Conservation (phyloP, 345 rosid species). For the Clausena lansium region DNA sequence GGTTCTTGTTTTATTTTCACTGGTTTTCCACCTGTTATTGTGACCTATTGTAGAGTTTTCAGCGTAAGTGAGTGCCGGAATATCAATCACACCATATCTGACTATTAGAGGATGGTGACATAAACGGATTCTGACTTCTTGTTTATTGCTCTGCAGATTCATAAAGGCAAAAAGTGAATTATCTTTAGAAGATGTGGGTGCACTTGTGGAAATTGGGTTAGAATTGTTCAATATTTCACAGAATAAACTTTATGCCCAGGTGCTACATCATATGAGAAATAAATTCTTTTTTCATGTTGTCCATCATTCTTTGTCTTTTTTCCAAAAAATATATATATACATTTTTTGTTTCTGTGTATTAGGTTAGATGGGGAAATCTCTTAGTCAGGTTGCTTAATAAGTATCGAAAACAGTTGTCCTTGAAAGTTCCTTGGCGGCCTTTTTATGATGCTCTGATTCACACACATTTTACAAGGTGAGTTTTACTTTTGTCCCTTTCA, state of each 20-base stretch:
- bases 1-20: neutral
- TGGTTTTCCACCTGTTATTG: neutral
- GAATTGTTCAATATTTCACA: conserved; percentile 68
- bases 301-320: conserved; percentile 13
- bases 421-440: conserved; percentile 88
- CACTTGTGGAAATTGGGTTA: conserved; percentile 66
- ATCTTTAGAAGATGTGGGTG: conserved; percentile 66
- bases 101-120: neutral
- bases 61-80: neutral
- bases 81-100: neutral
- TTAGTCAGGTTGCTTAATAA: conserved; percentile 76
- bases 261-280: conserved; percentile 21
- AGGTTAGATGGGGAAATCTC: conserved; percentile 97
- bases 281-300: conserved; percentile 15
- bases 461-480: conserved; percentile 88
- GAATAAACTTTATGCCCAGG: conserved; percentile 86
- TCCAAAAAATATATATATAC: neutral
- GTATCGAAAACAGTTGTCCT: conserved; percentile 67
- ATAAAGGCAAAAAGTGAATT: conserved; percentile 91
- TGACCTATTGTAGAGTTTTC: neutral
- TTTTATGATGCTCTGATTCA: conserved; percentile 80
- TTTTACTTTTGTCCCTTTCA: neutral
- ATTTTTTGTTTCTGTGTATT: conserved; percentile 23
- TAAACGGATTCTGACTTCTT: conserved; percentile 3
- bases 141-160: conserved; percentile 47